Evolutionary conservation across 257 asterid genomes (phyloP), one percentile per base, ranked within the genome.

Genomic region (Eustoma russellianum): DNA sequence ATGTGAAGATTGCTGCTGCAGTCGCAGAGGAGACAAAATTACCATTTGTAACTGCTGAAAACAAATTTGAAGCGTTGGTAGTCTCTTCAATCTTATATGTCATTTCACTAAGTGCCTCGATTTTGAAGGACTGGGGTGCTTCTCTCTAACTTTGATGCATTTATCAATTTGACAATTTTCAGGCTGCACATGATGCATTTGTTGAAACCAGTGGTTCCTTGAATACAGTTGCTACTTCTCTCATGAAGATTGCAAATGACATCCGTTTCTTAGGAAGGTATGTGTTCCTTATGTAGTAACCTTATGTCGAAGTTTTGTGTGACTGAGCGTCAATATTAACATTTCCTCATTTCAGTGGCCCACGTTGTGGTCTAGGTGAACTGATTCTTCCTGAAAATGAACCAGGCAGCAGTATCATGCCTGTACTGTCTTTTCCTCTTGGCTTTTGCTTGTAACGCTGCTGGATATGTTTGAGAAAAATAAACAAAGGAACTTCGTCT

Each of bases 341-440:
- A n/a, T 48, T 48, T 65, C 56, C 52, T 49, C 6, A 72, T 59
- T 53, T 17, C 88, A 91, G 99, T 74, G 97, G 97, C 68, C 99
- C 99, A 17, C 95, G 99, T 2, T 92, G 97, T 70, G 99, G 99
- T 70, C 83, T 92, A 12, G 99, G 99, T 24, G 97, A 92, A 71
- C 94, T 88, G 71, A 74, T 81, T 60, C 99, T 92, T 70, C 99
- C 99, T 44, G 99, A 92, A 74, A 92, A 92, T 79, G 99, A 92
- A 76, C 97, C 99, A 33, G 97, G 99, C 62, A 92, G 99, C 92
- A 88, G 99, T 67, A 88, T 92, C 67, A 92, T 92, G 97, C 99
- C 99, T 57, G 97, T 92, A 88, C 66, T 46, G 33, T 46, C 61
- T 73, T 48, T 48, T 16, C 57, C 28, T 57, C 33, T 60, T 56